phyloP scores from a whole-genome alignment of 2,329 filamentous ascomycete genomes.

The Sclerotinia borealis region DNA sequence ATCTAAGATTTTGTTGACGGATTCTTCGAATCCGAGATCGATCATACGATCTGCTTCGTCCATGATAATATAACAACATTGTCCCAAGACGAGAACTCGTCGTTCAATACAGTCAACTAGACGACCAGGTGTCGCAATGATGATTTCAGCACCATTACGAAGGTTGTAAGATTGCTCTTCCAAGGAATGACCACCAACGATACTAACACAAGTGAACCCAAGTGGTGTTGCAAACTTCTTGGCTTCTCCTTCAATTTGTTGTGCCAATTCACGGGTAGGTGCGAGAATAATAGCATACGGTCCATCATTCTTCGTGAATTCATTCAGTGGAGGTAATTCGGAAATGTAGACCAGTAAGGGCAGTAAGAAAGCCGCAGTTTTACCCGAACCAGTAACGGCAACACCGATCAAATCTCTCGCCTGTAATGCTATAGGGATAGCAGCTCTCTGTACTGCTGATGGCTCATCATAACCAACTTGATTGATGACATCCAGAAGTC shows the following conservation, averaged over 20 bases:
- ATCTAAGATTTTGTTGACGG: slow-evolving; percentile 94
- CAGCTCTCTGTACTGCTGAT: slow-evolving; percentile 84
- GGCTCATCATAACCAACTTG: slow-evolving; percentile 88
- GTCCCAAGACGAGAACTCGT: slow-evolving; percentile 82
- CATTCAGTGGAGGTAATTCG: slow-evolving; percentile 76
- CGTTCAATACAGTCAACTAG: slow-evolving; percentile 95
- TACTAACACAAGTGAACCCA: slow-evolving; percentile 90
- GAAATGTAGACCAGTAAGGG: slow-evolving; percentile 93
- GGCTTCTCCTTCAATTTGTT: slow-evolving; percentile 93
- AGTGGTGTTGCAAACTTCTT: slow-evolving; percentile 86
- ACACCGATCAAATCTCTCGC: slow-evolving; percentile 96
- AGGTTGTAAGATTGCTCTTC: slow-evolving; percentile 91
- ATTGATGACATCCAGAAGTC: slow-evolving; percentile 74
- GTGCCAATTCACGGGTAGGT: slow-evolving; percentile 92
- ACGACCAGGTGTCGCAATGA: slow-evolving; percentile 97
- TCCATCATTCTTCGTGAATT: slow-evolving; percentile 85
- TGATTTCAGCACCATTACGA: slow-evolving; percentile 89
- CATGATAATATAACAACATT: slow-evolving; percentile 99
- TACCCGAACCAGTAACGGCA: slow-evolving; percentile 95
- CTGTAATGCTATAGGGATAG: slow-evolving; percentile 90
- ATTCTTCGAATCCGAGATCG: slow-evolving; percentile 94
- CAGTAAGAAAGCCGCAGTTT: slow-evolving; percentile 91
- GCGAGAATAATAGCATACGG: slow-evolving; percentile 97
- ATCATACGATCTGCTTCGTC: slow-evolving; percentile 99
- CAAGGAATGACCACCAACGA: slow-evolving; percentile 93